Evolutionary conservation across 2,329 filamentous ascomycete species (phyloP), one percentile per base, ranked within the genome.

Genomic region (Fusarium pseudonygamai): DNA sequence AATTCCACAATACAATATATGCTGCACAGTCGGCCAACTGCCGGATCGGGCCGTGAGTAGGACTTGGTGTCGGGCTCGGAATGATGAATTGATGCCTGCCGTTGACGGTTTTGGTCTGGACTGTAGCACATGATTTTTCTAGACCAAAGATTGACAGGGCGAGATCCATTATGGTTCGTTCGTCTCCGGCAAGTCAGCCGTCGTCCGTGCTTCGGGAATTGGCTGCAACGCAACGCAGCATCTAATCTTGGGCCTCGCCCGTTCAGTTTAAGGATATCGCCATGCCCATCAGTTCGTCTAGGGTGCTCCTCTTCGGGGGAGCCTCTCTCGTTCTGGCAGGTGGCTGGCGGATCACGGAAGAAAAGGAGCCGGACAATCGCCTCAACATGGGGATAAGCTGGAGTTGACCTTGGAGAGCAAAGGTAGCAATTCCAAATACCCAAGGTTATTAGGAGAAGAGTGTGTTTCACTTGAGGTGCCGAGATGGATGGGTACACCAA

Each of bases 251-350:
- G 55, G 42, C 32, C 55, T 58, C 32, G 24, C 24, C 55, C 40
- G 16, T 53, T 58, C 49, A 58, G 49, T 26, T 67, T 53, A 58
- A 43, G 34, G 47, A 53, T 53, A 52, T 14, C 39, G 28, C 34
- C 26, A 40, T 66, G 43, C 43, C 42, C 40, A 67, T 67, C 36
- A 55, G 18, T 52, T 40, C 52, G 40, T 36, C 34, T 32, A 30
- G 43, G 37, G 34, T 57, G 43, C 24, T 69, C 64, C 30, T 52
- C 30, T 67, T 60, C 53, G 46, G 59, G 20, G 34, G 49, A 39
- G 34, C 18, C 28, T 69, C 45, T 69, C 66, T 69, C 53, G n/a
- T 69, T 57, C 28, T 63, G 50, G 60, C 57, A 67, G 70, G 71
- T 71, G 71, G 49, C 37, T 62, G 42, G 37, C 36, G 36, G 32